Evolutionary conservation across 352 stramenopile species (phyloP), one percentile per base, ranked within the genome.

Genomic region (Pythium phragmitis): DNA sequence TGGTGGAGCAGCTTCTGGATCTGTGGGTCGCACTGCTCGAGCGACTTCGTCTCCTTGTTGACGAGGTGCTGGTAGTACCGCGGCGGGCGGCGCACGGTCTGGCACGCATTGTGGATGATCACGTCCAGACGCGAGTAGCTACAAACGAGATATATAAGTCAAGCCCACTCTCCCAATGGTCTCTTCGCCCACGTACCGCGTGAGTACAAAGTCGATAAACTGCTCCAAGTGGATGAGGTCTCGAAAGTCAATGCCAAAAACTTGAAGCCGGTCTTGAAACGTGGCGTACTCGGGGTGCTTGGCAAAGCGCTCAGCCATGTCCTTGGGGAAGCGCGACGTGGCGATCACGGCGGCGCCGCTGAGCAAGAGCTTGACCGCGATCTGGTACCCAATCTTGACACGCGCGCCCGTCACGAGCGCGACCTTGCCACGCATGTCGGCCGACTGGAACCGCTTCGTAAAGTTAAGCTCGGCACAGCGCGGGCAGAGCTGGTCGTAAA

Each of bases 101-200:
- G 96, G 78, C 96, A 99, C 9, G 96, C 96, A 73, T 99, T 99
- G 77, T 99, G 98, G 56, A 99, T 96, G 47, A 99, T 86, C 42
- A 98, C 89, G 76, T 99, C 95, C 37, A 99, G 83, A n/a, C 94
- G 94, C 51, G 82, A 77, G 67, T 95, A 91, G 2, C 68, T 71
- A 42, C 46, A 39, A 23, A 23, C 30, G 28, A 49, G 51, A 45
- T 46, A 41, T 14, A 39, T 39, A 1, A 39, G 34, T 39, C 34
- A 12, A 13, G 34, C 7, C 34, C 7, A 39, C 34, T 39, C 34
- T 39, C 34, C 34, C 7, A 30, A 30, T 30, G 26, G 26, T 30
- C 26, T 30, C 26, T 30, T 30, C 26, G 26, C 26, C 26, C 17
- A 63, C 54, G 16, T 65, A 82, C 65, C 77, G 82, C 36, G 73